These are phyloP conservation scores for Perilla frutescens DNA, from an alignment of 257 asterid genomes.

Conservation along the genomic window DNA sequence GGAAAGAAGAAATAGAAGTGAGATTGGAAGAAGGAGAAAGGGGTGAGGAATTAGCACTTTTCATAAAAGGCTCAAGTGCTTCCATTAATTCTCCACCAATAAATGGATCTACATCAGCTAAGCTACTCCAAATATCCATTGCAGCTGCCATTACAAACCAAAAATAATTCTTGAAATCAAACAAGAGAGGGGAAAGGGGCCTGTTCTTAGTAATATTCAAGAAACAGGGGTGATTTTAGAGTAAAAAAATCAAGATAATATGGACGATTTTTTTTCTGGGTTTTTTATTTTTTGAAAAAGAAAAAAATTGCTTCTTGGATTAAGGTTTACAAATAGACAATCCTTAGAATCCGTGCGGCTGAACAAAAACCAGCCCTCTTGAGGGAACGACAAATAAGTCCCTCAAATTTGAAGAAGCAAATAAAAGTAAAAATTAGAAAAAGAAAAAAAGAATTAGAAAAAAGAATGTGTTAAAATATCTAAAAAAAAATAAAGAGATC, in stretches of 20 bases:
- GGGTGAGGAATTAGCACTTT: slow-evolving; percentile 68
- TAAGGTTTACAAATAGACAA: slow-evolving; percentile 52
- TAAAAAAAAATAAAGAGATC: slow-evolving; percentile 44
- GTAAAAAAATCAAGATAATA: background rate
- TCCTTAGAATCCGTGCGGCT: slow-evolving; percentile 34
- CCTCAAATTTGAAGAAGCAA: slow-evolving; percentile 35
- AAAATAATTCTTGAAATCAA: background rate
- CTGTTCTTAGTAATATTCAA: slow-evolving; percentile 71
- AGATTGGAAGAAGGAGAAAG: slow-evolving; percentile 23
- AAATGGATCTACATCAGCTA: slow-evolving; percentile 51
- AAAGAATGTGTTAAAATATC: background rate
- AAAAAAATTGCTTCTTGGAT: slow-evolving; percentile 11
- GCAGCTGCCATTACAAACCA: slow-evolving; percentile 64
- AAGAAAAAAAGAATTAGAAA: background rate
- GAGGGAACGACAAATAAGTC: slow-evolving; percentile 46
- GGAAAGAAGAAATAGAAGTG: slow-evolving; percentile 1
- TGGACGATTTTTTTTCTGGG: background rate
- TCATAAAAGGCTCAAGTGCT: slow-evolving; percentile 96
- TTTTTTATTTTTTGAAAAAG: background rate
- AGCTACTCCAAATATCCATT: slow-evolving; percentile 74
- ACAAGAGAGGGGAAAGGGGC: slow-evolving; percentile 33
- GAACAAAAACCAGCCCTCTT: slow-evolving; percentile 25
- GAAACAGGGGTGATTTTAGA: slow-evolving; percentile 45
- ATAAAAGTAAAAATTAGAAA: background rate
- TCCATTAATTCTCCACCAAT: slow-evolving; percentile 88